A percentile compares a stretch with the other conserved stretches of the same genome.
Evolutionary conservation across 257 asterid species (phyloP).

Genomic region (Catharanthus roseus): DNA sequence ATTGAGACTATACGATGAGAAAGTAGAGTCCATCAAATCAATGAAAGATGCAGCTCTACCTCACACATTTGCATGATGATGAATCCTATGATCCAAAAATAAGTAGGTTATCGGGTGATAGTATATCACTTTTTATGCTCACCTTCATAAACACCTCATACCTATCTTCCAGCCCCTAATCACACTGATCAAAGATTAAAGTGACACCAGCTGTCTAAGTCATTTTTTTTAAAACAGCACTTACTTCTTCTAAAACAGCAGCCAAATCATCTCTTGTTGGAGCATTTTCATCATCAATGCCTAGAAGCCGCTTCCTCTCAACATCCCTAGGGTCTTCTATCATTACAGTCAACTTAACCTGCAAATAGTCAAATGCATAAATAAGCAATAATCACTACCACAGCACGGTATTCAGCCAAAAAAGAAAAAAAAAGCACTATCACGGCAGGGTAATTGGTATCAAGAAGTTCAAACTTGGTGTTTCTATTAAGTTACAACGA

Average conservation of each 20-base stretch:
- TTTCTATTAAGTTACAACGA: background rate
- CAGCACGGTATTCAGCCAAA: background rate
- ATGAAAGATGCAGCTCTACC: background rate
- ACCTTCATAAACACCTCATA: background rate
- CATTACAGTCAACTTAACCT: constrained; percentile 81
- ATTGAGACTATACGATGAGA: background rate
- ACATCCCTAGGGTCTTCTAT: constrained; percentile 98
- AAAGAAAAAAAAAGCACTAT: too few relatives aligned
- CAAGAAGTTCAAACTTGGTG: background rate
- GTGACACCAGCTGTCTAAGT: background rate
- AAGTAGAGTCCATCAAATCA: background rate
- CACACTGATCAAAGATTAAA: background rate
- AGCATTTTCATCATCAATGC: constrained; percentile 86
- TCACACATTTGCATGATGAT: background rate
- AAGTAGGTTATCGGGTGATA: background rate
- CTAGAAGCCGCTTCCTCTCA: constrained; percentile 86
- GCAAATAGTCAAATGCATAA: constrained; percentile 11
- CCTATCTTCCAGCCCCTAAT: background rate
- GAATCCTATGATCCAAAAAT: background rate
- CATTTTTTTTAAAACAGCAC: constrained; percentile 1
- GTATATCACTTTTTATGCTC: background rate
- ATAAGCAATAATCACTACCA: background rate
- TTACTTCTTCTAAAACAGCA: constrained; percentile 69
- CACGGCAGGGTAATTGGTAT: background rate
- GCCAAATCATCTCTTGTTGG: constrained; percentile 94